Evolutionary conservation across 257 asterid species (phyloP), one percentile per base, ranked within the genome.

Genomic region (Thymus mandschuricus): DNA sequence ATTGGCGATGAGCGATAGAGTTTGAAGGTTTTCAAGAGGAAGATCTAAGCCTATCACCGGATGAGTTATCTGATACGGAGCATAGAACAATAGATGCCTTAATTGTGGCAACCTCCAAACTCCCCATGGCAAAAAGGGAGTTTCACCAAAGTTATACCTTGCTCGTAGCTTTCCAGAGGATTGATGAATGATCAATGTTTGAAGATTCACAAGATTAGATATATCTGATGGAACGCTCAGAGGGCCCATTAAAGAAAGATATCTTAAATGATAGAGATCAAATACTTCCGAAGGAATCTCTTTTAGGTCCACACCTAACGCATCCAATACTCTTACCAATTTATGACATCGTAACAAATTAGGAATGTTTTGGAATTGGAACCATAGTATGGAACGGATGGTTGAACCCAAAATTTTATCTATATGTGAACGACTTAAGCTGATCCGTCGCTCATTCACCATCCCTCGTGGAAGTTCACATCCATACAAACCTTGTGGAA

Each of bases 151-250:
- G 46, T 8, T 8, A 41, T 41, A 33, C 35, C 35, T 33, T 33
- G 3, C 48, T 5, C 48, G 48, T 43, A 43, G 8, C 51, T 46
- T 41, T 64, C 7, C 30, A 46, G 10, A 46, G n/a, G n/a, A 28
- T 3, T 27, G 65, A 40, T 30, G 4, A 30, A 54, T 69, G 21
- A 69, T 69, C 8, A 69, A 69, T 21, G 74, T 69, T n/a, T 69
- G 49, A 69, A 69, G 74, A 58, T 69, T 69, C 27, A 43, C 34
- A 13, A 69, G 74, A 2, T 56, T 69, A 43, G 56, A 56, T 56
- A 69, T 57, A 29, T 56, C 34, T 31, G 74, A 35, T 8, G 74
- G 45, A 33, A 69, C 29, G 43, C 3, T 57, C 59, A 13, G 58
- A 41, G 4, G 5, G 5, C n/a, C 8, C 46, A 4, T 29, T 60